Base-by-base conservation (phyloP, 78 protist species). In the Capsaspora owczarzaki region DNA sequence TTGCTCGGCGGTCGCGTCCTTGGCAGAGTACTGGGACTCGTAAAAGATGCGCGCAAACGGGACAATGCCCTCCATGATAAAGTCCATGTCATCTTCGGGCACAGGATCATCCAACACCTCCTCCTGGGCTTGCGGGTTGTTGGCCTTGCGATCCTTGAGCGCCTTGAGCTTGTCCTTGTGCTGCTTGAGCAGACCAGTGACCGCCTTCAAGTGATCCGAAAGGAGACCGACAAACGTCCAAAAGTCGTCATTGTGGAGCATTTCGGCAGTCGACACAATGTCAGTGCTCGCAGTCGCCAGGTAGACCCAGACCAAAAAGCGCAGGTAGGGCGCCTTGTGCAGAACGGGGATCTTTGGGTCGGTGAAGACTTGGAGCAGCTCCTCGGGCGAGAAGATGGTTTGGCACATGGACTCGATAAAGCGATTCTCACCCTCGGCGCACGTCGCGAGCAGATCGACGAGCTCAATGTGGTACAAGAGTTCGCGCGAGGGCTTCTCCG, bases 351-450 rank as follows among this genome's bases (percentile, higher is more conserved):
- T 74, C 31, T 43, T 2, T 14, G 0, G 5, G 41, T 41, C 12
- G 29, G 20, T 2, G n/a, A 74, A 27, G 43, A 74, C 78, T 42
- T 74, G 38, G 46, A 51, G 2, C 29, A 75, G 16, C 51, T 75
- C 80, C 44, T 75, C 80, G 8, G 25, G 14, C 6, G 1, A 0
- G 8, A 75, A 53, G 38, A 75, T 16, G 46, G 68, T 31, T 69
- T 43, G 53, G 49, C 63, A 75, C 43, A 31, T n/a, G 29, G 70
- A 38, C 80, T 75, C 80, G 46, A 53, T 53, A 33, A 44, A 33
- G 42, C 41, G 60, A 33, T 47, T 75, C 38, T 51, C 53, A 2
- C 68, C 80, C 20, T n/a, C 61, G 23, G 69, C 69, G 46, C 80
- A 75, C 69, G n/a, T 0, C 12, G 70, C 43, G 49, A 75, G 35